Percentiles rank a stretch among this genome's conserved stretches.
phyloP scores from a whole-genome alignment of 495 filamentous ascomycete species.

The Aspergillus cristatus region DNA sequence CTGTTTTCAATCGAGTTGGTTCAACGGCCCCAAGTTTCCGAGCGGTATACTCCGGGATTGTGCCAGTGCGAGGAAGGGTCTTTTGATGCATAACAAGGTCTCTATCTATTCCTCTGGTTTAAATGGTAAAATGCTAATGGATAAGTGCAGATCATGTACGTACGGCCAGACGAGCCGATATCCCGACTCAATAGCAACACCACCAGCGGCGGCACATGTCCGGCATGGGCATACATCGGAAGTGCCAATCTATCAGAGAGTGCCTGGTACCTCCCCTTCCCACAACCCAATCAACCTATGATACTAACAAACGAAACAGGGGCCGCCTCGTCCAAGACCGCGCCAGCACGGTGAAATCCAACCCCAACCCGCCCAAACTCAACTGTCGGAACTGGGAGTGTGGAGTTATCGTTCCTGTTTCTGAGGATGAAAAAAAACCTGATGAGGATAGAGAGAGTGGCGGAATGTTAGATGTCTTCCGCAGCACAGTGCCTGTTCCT shows the following conservation, averaged over 20 bases:
- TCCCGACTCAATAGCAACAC: constrained; percentile 9
- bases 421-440: constrained; percentile 1
- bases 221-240: constrained; percentile 78
- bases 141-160: constrained; percentile 51
- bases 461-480: constrained; percentile 40
- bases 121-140: constrained; percentile 3
- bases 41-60: constrained; percentile 63
- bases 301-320: constrained; percentile 27
- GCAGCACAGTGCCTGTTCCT: constrained; percentile 54
- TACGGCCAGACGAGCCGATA: constrained; percentile 38
- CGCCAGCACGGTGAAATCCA: too few species aligned
- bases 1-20: constrained; percentile 64
- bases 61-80: constrained; percentile 49
- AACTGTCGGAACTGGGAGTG: constrained; percentile 96
- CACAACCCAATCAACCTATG: constrained; percentile 1
- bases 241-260: constrained; percentile 88
- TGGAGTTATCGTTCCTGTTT: constrained; percentile 62
- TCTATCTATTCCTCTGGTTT: neutral
- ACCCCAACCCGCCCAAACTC: constrained; percentile 56
- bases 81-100: constrained; percentile 86
- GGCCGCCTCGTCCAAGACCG: constrained; percentile 64
- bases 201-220: constrained; percentile 11
- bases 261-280: constrained; percentile 60
- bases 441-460: too few species aligned
- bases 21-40: constrained; percentile 57